Conservation (phyloP, 345 rosid genomes). For the Gossypium stocksii region DNA sequence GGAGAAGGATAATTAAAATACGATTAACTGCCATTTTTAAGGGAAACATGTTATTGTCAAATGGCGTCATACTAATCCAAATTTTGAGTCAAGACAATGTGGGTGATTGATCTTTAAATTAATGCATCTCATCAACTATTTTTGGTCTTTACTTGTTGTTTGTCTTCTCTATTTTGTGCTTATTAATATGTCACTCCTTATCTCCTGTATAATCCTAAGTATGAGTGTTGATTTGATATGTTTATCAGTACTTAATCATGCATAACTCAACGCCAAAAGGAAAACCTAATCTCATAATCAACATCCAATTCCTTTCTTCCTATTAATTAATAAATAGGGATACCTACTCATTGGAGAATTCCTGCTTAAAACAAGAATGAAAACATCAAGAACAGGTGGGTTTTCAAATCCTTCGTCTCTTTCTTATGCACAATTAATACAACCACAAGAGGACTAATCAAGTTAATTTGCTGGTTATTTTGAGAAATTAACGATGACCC, state of each 20-base stretch:
- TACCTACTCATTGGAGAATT: not conserved
- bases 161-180: not conserved
- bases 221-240: not conserved
- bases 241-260: not conserved
- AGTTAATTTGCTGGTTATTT: not conserved
- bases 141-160: slow-evolving; percentile 2
- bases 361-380: slow-evolving; percentile 1
- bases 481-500: slow-evolving; percentile 14
- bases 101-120: slow-evolving; percentile 1
- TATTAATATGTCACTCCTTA: not conserved
- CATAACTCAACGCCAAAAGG: slow-evolving; percentile 5
- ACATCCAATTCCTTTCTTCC: not conserved
- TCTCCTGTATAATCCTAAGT: not conserved
- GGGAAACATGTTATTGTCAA: not conserved
- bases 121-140: not conserved
- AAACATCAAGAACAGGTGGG: slow-evolving; percentile 6
- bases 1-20: not conserved
- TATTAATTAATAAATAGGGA: not conserved
- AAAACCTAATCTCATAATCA: not conserved
- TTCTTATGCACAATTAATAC: not conserved
- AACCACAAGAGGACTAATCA: not conserved
- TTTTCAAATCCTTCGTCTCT: not conserved
- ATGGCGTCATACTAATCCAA: not conserved
- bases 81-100: not conserved
- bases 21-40: not conserved